Evolutionary conservation across 2,329 filamentous ascomycete genomes (phyloP), one percentile per base, ranked within the genome.

Genomic region (Pseudovirgaria hyperparasitica): DNA sequence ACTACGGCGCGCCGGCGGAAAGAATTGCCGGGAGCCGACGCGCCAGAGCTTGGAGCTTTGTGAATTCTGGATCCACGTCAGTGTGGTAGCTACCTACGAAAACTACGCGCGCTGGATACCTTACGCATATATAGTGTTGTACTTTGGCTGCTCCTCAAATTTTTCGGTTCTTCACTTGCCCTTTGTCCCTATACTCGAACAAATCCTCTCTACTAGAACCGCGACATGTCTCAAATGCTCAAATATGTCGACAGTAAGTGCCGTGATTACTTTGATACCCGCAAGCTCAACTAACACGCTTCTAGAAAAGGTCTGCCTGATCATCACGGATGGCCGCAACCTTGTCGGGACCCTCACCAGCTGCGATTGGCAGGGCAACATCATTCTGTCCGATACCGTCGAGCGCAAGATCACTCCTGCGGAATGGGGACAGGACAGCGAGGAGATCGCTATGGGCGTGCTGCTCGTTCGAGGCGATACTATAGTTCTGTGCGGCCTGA

Each of bases 401-500:
- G 90, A 98, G 57, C 80, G 90, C 39, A 80, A 94, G 36, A 93
- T 98, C 43, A 79, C 82, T 37, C 77, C 80, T 2, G 69, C 71
- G 22, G 86, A 94, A 48, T 84, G 93, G 46, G 69, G 73, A 21
- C 82, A 92, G 42, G 71, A 77, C 1, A 92, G 80, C 22, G 72
- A 76, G 32, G 74, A 90, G 48, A 76, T 90, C 11, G 74, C 79
- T 4, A 72, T 94, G 35, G 90, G 90, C 2, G 60, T 96, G 5
- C 96, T 94, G 52, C 68, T 98, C 31, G 81, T 98, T 31, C 72
- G 90, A 33, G 90, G 90, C 27, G 90, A 98, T 52, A 94, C 92
- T 47, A 87, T 98, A 25, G 86, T 85, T 35, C 67, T 92, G 10
- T 81, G 90, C 31, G 90, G 90, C 2, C 63, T 92, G 31, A 76